Percentiles rank a stretch among this genome's conserved stretches.
Evolutionary conservation across 2,329 filamentous ascomycete genomes (phyloP).

Genomic region (Fusarium falciforme): DNA sequence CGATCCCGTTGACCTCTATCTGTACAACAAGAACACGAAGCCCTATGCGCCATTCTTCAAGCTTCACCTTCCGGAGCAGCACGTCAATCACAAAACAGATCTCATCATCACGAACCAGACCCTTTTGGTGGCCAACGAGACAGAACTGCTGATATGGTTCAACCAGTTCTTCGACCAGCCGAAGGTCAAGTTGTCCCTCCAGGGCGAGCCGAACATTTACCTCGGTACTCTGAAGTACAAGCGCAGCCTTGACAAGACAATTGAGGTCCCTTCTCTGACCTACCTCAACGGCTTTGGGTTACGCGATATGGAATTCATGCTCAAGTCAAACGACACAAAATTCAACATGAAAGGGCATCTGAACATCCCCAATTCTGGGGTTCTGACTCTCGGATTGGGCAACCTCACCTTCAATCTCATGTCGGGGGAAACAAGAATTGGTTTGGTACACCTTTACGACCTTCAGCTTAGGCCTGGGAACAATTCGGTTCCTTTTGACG

Average conservation of each 20-base stretch:
- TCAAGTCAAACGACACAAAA: constrained; percentile 52
- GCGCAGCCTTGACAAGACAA: constrained; percentile 55
- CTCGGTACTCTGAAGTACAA: constrained; percentile 54
- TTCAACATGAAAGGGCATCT: constrained; percentile 57
- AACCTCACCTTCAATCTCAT: constrained; percentile 59
- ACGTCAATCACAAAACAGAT: constrained; percentile 51
- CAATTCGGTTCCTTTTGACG: constrained; percentile 54
- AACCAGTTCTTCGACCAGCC: constrained; percentile 53
- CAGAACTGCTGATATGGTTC: constrained; percentile 55
- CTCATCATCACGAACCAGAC: constrained; percentile 50
- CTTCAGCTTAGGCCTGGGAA: constrained; percentile 56
- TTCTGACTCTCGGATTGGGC: constrained; percentile 57
- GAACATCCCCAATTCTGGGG: constrained; percentile 58
- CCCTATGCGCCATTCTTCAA: constrained; percentile 35
- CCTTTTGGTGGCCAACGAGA: constrained; percentile 51
- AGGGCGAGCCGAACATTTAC: constrained; percentile 51
- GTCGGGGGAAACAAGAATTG: constrained; percentile 54
- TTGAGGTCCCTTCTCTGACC: constrained; percentile 54
- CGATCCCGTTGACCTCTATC: constrained; percentile 51
- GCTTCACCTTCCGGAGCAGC: constrained; percentile 45
- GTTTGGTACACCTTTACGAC: constrained; percentile 53
- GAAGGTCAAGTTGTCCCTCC: constrained; percentile 50
- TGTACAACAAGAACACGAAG: constrained; percentile 54
- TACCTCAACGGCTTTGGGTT: constrained; percentile 54
- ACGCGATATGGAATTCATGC: constrained; percentile 52